Conservation (phyloP, 805 yeast species). For the Candida silvicultrix region DNA sequence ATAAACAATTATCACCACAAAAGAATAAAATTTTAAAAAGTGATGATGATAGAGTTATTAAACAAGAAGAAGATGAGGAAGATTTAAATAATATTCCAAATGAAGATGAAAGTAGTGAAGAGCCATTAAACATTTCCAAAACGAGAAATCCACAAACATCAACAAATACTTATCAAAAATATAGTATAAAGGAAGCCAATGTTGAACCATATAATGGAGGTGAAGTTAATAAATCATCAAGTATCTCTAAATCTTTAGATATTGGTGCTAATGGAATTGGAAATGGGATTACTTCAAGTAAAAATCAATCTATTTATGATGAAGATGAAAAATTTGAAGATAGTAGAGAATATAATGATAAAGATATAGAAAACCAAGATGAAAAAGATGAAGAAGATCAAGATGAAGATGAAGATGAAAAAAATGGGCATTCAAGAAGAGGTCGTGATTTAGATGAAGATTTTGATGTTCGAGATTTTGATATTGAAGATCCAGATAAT, state of each 20-base stretch:
- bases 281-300: not conserved
- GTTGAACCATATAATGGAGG: not conserved
- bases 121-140: not conserved
- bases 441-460: conserved; percentile 21
- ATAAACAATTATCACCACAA: not conserved
- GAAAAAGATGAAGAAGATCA: not conserved
- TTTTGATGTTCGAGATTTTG: conserved; percentile 69
- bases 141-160: not conserved
- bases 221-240: not conserved
- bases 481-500: conserved; percentile 82
- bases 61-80: not conserved
- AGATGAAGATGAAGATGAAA: not conserved
- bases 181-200: not conserved
- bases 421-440: not conserved
- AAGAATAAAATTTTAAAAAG: not conserved
- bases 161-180: not conserved
- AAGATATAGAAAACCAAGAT: not conserved
- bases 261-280: not conserved
- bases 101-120: not conserved
- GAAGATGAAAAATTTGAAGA: not conserved
- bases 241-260: not conserved
- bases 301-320: not conserved
- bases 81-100: not conserved
- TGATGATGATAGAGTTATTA: too few relatives aligned
- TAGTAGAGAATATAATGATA: not conserved